These are phyloP conservation scores for Crithidia acanthocephali DNA, from an alignment of 208 protist genomes.

Conservation along the genomic window DNA sequence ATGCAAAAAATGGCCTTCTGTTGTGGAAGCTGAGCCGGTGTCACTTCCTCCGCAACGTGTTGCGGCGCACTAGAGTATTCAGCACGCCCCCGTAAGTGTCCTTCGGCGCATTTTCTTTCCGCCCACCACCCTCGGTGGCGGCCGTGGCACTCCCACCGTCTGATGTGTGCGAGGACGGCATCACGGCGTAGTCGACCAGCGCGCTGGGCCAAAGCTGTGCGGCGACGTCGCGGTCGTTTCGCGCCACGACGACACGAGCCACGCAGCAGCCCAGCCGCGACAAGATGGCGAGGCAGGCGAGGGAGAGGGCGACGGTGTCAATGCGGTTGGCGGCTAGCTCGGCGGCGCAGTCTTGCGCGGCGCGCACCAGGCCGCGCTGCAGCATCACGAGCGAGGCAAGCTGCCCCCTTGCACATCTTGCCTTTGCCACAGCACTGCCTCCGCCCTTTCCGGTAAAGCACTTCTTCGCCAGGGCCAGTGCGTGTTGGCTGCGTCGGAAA, in stretches of 20 bases:
- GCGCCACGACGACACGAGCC: constrained; percentile 4
- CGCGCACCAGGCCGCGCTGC: constrained; percentile 23
- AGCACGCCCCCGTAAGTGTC: constrained; percentile 12
- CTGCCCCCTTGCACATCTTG: neutral
- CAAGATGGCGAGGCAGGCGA: constrained; percentile 39
- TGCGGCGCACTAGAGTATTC: constrained; percentile 5
- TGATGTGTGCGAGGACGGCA: neutral
- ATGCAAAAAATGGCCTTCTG: neutral
- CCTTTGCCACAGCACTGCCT: neutral
- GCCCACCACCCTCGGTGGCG: neutral
- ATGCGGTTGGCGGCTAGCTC: constrained; percentile 61
- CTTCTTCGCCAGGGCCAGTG: constrained; percentile 19
- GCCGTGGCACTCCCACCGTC: neutral
- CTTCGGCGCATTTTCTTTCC: neutral
- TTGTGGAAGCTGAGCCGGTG: neutral
- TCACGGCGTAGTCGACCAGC: neutral
- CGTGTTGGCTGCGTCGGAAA: constrained; percentile 39
- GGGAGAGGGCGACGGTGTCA: constrained; percentile 53
- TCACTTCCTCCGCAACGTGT: neutral
- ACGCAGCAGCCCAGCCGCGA: constrained; percentile 55
- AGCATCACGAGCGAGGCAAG: constrained; percentile 12
- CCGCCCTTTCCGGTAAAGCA: constrained; percentile 15
- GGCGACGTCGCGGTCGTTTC: neutral
- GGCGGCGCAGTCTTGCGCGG: constrained; percentile 46
- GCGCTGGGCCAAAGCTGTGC: neutral